These are phyloP conservation scores for Cercospora sesami DNA, from an alignment of 2,329 filamentous ascomycete species.

Conservation along the genomic window DNA sequence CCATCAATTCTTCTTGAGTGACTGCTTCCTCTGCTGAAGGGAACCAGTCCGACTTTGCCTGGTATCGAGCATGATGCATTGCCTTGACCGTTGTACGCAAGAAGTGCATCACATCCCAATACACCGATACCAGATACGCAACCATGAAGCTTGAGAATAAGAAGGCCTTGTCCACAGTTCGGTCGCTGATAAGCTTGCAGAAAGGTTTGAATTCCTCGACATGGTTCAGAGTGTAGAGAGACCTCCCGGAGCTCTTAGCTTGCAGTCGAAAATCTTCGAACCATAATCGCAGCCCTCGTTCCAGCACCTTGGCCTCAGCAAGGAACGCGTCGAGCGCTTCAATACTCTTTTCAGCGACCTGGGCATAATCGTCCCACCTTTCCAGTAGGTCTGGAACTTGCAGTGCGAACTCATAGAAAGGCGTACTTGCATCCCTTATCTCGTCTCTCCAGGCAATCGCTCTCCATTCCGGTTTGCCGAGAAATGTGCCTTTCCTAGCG, in stretches of 20 bases:
- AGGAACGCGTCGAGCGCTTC: conserved; percentile 27
- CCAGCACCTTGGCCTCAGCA: conserved; percentile 25
- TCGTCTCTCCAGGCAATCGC: conserved; percentile 30
- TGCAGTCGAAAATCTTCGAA: conserved; percentile 26
- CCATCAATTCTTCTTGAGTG: conserved; percentile 30
- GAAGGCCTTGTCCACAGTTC: conserved; percentile 32
- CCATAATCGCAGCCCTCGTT: conserved; percentile 30
- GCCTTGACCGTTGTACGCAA: conserved; percentile 31
- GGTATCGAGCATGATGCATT: conserved; percentile 27
- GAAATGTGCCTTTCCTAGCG: conserved; percentile 32
- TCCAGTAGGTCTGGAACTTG: conserved; percentile 35
- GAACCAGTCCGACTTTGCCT: conserved; percentile 26
- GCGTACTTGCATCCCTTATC: conserved; percentile 28
- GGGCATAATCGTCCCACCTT: conserved; percentile 29
- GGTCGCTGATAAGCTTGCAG: conserved; percentile 27
- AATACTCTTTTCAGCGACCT: background rate
- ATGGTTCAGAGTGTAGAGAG: conserved; percentile 22
- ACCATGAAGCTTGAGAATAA: conserved; percentile 35
- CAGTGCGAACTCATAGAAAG: conserved; percentile 36
- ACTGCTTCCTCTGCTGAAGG: conserved; percentile 24
- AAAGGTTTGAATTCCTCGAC: conserved; percentile 34
- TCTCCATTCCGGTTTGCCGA: conserved; percentile 35
- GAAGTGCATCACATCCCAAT: conserved; percentile 37
- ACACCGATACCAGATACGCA: conserved; percentile 35
- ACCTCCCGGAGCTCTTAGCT: conserved; percentile 5